Evolutionary conservation across 148 eudicot species (phyloP), one percentile per base, ranked within the genome.

Genomic region (Pouteria glomerata): DNA sequence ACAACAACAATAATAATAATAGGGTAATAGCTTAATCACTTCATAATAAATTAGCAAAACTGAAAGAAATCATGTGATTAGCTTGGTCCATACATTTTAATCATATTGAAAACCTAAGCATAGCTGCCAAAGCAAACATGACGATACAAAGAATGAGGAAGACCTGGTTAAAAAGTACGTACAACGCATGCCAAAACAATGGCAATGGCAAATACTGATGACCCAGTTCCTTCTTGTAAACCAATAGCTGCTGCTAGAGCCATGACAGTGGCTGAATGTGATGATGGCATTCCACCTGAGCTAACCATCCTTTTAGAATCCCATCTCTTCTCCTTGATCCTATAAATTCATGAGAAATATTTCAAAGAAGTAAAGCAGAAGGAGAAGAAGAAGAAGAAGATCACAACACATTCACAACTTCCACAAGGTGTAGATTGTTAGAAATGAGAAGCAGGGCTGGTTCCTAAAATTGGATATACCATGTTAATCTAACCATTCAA

Each of bases 211-310:
- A 94, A 94, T 31, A 92, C 79, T 33, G 97, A 72, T 77, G 86
- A 87, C 37, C 82, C 85, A 44, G 80, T 56, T 65, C 98, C 98
- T 67, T 94, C 96, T 61, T 86, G 93, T 59, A 94, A 69, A 57
- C 96, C 97, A 76, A 94, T 84, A 61, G 96, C 77, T 21, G 80
- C 57, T 8, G 91, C 92, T 50, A 94, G 91, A 57, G 98, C 91
- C 59, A 84, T 84, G 35, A 91, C 98, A 61, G 93, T 87, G 42
- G 98, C 89, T 57, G 98, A 89, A 89, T 93, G 98, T 73, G 98
- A 93, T 41, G 97, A 91, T 63, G 98, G 98, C 98, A 90, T 93
- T 73, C 98, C 98, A 75, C 98, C 97, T 60, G 98, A 93, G 37
- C 88, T 77, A 16, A 93, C 81, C 86, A 93, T 87, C 79, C 78